A percentile compares a stretch with the other conserved stretches of the same genome.
Evolutionary conservation across 495 filamentous ascomycete genomes (phyloP).

Genomic region (Penicillium tannophilum): DNA sequence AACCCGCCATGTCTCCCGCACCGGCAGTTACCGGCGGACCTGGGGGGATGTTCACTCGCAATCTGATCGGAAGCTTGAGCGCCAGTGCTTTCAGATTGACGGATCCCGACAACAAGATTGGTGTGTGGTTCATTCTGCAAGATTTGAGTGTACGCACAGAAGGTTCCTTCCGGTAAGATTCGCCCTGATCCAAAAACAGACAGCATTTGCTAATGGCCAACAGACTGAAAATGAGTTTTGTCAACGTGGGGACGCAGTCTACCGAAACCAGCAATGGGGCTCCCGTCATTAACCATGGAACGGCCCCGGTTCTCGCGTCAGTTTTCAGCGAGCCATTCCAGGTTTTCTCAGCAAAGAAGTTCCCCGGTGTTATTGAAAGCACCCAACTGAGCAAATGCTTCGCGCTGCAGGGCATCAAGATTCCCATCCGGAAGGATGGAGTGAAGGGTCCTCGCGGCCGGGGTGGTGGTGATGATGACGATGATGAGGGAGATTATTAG

Average conservation of each 20-base stretch:
- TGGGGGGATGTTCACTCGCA: slow-evolving; percentile 92
- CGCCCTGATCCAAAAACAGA: background rate
- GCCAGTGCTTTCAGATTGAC: slow-evolving; percentile 87
- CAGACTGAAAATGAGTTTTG: slow-evolving; percentile 77
- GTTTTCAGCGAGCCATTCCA: slow-evolving; percentile 90
- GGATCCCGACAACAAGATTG: slow-evolving; percentile 80
- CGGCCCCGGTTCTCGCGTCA: slow-evolving; percentile 81
- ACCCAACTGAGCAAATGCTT: slow-evolving; percentile 93
- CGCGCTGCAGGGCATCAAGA: slow-evolving; percentile 94
- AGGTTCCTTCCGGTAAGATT: slow-evolving; percentile 77
- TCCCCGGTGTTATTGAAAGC: slow-evolving; percentile 95
- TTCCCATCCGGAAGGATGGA: slow-evolving; percentile 88
- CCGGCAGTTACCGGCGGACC: slow-evolving; percentile 53
- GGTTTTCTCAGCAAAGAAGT: slow-evolving; percentile 95
- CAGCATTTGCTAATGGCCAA: slow-evolving; percentile 6
- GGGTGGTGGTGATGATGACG: slow-evolving; percentile 64
- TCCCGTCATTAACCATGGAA: slow-evolving; percentile 69
- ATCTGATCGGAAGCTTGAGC: slow-evolving; percentile 90
- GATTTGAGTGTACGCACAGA: slow-evolving; percentile 94
- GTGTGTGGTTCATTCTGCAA: slow-evolving; percentile 97
- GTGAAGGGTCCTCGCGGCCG: slow-evolving; percentile 61
- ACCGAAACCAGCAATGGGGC: slow-evolving; percentile 37
- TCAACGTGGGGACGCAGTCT: slow-evolving; percentile 69
- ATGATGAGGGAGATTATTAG: slow-evolving; percentile 27
- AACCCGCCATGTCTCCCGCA: slow-evolving; percentile 40